Base-by-base conservation (phyloP, 768 basidiomycete genomes). In the Dendrothele bispora region DNA sequence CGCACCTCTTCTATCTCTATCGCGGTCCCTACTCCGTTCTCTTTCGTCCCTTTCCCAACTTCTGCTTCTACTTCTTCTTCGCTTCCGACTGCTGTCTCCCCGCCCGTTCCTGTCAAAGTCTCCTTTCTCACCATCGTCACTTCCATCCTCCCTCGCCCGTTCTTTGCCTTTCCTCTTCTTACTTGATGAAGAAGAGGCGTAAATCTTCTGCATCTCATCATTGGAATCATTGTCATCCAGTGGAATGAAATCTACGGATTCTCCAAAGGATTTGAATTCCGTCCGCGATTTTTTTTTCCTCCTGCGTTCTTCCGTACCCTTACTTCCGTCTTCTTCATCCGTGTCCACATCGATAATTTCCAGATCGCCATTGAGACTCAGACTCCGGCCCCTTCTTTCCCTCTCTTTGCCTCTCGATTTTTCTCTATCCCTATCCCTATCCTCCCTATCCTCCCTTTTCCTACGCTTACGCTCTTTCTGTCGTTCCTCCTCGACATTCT, bases 171-270 rank as follows among this genome's bases (percentile, higher is more conserved):
- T n/a, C n/a, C n/a, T n/a, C n/a, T n/a, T n/a, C n/a, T n/a, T n/a
- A n/a, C n/a, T n/a, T n/a, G n/a, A n/a, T n/a, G n/a, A n/a, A n/a
- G n/a, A n/a, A n/a, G n/a, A n/a, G n/a, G n/a, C n/a, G n/a, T n/a
- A n/a, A n/a, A n/a, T n/a, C n/a, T n/a, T n/a, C n/a, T n/a, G n/a
- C n/a, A n/a, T n/a, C n/a, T n/a, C n/a, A n/a, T n/a, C n/a, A n/a
- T n/a, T n/a, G n/a, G n/a, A n/a, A 12, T 54, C 55, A 22, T 34
- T 32, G 17, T 30, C 49, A 6, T 12, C 48, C 24, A 65, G 41
- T 1, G 68, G 66, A 32, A 69, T 50, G 37, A 69, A 69, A 41
- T 69, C 63, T 28, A 61, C 66, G 4, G 60, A 63, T 11, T 55
- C 54, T 3, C 55, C 53, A 32, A 57, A 55, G 2, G 52, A 37